Percentiles rank a stretch among this genome's conserved stretches.
These are phyloP conservation scores for Xylogone sp. DNA, from an alignment of 2,329 filamentous ascomycete species.

Conservation along the genomic window DNA sequence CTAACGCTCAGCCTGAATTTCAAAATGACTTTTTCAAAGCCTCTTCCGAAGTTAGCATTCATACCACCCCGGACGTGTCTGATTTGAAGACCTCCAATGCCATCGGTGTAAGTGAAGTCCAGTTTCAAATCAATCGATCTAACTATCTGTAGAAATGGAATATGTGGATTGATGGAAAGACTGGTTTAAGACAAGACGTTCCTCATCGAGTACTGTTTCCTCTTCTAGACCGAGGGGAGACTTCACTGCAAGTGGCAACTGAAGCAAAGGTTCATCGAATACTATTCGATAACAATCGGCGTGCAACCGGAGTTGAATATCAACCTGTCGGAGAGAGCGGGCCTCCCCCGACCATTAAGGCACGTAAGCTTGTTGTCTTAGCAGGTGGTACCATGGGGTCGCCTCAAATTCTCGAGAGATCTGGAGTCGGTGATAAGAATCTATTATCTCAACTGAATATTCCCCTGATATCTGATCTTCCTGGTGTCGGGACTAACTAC, in stretches of 20 bases:
- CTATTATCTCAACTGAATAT: constrained; percentile 32
- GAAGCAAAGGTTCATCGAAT: constrained; percentile 74
- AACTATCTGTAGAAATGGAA: not conserved
- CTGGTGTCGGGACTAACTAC: constrained; percentile 39
- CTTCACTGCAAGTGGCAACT: constrained; percentile 64
- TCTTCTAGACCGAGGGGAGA: constrained; percentile 51
- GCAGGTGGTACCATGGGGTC: not conserved
- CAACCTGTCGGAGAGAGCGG: not conserved
- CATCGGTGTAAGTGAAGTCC: not conserved
- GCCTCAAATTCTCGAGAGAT: not conserved
- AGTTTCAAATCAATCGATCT: too few species aligned
- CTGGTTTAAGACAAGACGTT: constrained; percentile 65
- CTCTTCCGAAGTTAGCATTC: not conserved
- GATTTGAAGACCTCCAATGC: not conserved
- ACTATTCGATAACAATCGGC: constrained; percentile 68
- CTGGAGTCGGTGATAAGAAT: not conserved
- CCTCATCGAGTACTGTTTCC: constrained; percentile 69
- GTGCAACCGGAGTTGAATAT: constrained; percentile 65
- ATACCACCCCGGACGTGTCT: not conserved
- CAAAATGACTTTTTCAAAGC: not conserved
- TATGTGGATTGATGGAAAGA: not conserved
- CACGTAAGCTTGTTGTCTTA: not conserved
- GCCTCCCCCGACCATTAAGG: not conserved
- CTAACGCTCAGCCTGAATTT: not conserved
- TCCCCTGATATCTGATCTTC: constrained; percentile 27